A percentile compares a stretch with the other conserved stretches of the same genome.
These are phyloP conservation scores for Hypomyces perniciosus DNA, from an alignment of 2,329 filamentous ascomycete genomes.

Conservation along the genomic window DNA sequence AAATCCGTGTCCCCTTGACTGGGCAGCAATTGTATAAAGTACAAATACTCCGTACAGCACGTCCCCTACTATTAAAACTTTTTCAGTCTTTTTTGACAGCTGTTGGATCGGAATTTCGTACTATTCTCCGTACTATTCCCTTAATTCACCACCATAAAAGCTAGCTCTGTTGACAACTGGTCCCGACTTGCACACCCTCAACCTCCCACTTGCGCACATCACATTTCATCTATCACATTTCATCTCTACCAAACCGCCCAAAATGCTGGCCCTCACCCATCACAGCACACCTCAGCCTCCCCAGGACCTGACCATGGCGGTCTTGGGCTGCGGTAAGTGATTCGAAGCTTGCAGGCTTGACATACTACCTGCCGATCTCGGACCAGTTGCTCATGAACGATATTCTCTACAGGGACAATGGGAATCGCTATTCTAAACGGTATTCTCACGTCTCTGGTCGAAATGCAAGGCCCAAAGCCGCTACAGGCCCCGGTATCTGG, in stretches of 20 bases:
- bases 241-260: constrained; percentile 15
- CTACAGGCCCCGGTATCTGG: constrained; percentile 38
- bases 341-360: not conserved
- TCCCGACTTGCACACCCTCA: not conserved
- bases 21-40: constrained; percentile 6
- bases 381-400: not conserved
- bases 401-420: constrained; percentile 62
- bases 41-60: too few relatives aligned
- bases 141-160: not conserved
- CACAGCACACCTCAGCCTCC: constrained; percentile 30
- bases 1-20: constrained; percentile 7
- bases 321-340: constrained; percentile 72
- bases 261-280: constrained; percentile 24
- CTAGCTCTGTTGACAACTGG: too few relatives aligned
- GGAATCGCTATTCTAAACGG: constrained; percentile 79
- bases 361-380: not conserved
- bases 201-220: not conserved
- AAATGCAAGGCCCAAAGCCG: constrained; percentile 41
- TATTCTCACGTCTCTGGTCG: constrained; percentile 64
- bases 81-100: constrained; percentile 2
- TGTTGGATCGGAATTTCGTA: constrained; percentile 5
- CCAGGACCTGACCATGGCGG: constrained; percentile 62
- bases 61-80: too few relatives aligned
- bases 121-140: not conserved
- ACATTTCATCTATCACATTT: constrained; percentile 9